Conservation (phyloP, 768 basidiomycete species). For the Clitopilus passeckerianus region DNA sequence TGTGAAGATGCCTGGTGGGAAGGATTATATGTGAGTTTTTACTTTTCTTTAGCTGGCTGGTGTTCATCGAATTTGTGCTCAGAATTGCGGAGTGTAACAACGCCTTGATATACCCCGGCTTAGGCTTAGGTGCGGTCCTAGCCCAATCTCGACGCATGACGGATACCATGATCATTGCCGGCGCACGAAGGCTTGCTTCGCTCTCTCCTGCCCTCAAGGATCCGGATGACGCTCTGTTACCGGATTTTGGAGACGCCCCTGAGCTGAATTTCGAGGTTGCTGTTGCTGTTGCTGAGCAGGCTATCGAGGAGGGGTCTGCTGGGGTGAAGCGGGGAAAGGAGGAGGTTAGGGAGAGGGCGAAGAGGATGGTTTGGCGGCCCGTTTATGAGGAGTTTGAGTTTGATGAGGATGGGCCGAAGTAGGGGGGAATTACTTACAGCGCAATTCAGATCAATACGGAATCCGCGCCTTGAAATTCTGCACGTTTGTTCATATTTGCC, state of each 20-base stretch:
- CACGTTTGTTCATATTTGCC: too few species aligned
- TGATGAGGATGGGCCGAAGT: constrained; percentile 46
- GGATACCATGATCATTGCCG: constrained; percentile 87
- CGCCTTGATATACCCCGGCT: constrained; percentile 80
- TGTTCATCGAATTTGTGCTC: neutral
- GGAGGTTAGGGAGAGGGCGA: constrained; percentile 48
- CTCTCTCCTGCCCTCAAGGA: constrained; percentile 73
- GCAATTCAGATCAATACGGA: too few species aligned
- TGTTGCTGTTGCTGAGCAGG: constrained; percentile 74
- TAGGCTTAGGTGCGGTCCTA: constrained; percentile 78
- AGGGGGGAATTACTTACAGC: neutral
- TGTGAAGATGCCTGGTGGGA: constrained; percentile 60
- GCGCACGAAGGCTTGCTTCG: constrained; percentile 66
- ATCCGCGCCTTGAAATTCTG: too few species aligned
- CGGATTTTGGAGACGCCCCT: constrained; percentile 73
- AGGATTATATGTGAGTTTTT: constrained; percentile 54
- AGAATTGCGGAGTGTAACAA: constrained; percentile 79
- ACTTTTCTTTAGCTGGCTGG: neutral
- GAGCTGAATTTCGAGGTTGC: constrained; percentile 77
- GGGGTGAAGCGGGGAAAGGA: constrained; percentile 53
- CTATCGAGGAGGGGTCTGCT: constrained; percentile 67
- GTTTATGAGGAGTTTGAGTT: constrained; percentile 62
- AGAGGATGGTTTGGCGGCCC: constrained; percentile 56
- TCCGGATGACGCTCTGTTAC: constrained; percentile 66
- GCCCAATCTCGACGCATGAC: constrained; percentile 59